phyloP scores from a whole-genome alignment of 1,139 yeast genomes.

The Kodamaea sp. region DNA sequence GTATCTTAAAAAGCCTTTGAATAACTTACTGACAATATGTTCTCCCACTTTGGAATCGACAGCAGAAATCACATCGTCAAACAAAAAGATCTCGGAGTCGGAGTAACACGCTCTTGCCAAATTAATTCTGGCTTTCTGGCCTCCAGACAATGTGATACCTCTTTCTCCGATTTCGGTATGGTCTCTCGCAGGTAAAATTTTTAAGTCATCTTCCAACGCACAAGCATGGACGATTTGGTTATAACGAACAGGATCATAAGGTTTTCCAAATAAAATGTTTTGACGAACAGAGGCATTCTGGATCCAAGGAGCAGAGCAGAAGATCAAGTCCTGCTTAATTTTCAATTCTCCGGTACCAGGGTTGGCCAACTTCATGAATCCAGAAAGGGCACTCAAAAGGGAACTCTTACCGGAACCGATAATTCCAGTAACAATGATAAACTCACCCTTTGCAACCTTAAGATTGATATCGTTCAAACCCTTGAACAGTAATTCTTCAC shows the following conservation, averaged over 20 bases:
- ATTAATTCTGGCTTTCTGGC: conserved; percentile 45
- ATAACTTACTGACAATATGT: conserved; percentile 36
- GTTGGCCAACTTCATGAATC: conserved; percentile 35
- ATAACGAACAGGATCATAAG: conserved; percentile 31
- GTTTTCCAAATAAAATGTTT: conserved; percentile 41
- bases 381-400: conserved; percentile 38
- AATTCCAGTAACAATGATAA: conserved; percentile 41
- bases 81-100: conserved; percentile 31
- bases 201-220: conserved; percentile 42
- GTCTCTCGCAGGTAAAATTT: conserved; percentile 36
- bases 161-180: conserved; percentile 45
- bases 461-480: conserved; percentile 37
- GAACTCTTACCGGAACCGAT: conserved; percentile 47
- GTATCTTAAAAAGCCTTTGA: conserved; percentile 29
- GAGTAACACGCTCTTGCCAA: conserved; percentile 46
- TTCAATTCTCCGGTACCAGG: conserved; percentile 26
- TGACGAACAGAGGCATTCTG: conserved; percentile 48
- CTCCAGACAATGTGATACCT: conserved; percentile 45
- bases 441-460: conserved; percentile 29
- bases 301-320: conserved; percentile 45
- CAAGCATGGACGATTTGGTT: conserved; percentile 35
- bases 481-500: conserved; percentile 19
- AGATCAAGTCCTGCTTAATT: conserved; percentile 29
- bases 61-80: conserved; percentile 46
- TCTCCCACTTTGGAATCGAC: conserved; percentile 44